These are phyloP conservation scores for Rhodotorula sphaerocarpa DNA, from an alignment of 768 basidiomycete species.

Conservation along the genomic window DNA sequence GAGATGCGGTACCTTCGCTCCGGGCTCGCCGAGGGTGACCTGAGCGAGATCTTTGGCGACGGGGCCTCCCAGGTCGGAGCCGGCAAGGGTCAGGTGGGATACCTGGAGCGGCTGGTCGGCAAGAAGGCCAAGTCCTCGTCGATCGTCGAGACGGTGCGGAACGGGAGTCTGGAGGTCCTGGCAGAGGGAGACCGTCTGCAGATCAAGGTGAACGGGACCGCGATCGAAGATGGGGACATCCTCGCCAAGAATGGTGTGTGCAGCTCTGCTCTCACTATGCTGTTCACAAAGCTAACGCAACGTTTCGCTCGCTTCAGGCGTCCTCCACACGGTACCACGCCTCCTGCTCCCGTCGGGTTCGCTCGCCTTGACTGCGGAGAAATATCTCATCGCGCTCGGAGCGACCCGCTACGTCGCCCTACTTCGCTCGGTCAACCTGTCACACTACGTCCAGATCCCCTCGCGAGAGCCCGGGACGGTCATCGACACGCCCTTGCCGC, in stretches of 20 bases:
- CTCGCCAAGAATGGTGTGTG: slow-evolving; percentile 71
- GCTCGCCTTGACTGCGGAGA: slow-evolving; percentile 80
- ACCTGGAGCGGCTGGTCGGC: slow-evolving; percentile 40
- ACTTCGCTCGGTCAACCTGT: slow-evolving; percentile 71
- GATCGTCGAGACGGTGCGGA: slow-evolving; percentile 43
- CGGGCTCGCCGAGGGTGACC: slow-evolving; percentile 71
- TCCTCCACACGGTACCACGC: slow-evolving; percentile 76
- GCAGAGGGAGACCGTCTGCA: slow-evolving; percentile 50
- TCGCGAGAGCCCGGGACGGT: slow-evolving; percentile 29
- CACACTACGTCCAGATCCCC: slow-evolving; percentile 43
- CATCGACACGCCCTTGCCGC: slow-evolving; percentile 48
- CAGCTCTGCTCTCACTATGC: background rate
- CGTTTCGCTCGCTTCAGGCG: no score
- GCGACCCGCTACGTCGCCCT: slow-evolving; percentile 84
- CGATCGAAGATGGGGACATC: slow-evolving; percentile 68
- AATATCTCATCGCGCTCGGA: slow-evolving; percentile 82
- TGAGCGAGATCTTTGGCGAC: slow-evolving; percentile 67
- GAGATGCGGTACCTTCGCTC: slow-evolving; percentile 77
- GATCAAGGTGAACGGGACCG: slow-evolving; percentile 37
- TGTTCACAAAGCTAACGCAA: no score
- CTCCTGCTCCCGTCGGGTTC: slow-evolving; percentile 70
- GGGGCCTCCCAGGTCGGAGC: slow-evolving; percentile 52
- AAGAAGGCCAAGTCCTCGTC: background rate
- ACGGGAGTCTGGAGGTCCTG: slow-evolving; percentile 57
- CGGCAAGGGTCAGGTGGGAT: slow-evolving; percentile 39